A percentile compares a stretch with the other conserved stretches of the same genome.
Conservation (phyloP, 495 filamentous ascomycete genomes). For the Talaromyces thailandensis region DNA sequence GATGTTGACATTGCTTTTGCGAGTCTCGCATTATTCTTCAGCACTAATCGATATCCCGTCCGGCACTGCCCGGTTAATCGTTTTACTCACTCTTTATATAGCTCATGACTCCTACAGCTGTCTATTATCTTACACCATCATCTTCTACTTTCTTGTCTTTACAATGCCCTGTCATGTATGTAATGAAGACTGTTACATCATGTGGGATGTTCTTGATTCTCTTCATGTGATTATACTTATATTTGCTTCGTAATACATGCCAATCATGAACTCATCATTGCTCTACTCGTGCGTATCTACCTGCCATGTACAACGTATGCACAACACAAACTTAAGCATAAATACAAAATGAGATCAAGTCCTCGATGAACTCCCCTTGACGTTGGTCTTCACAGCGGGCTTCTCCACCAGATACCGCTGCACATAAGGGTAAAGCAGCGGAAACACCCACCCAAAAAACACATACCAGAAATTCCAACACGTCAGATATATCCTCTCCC, state of each 20-base stretch:
- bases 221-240: background rate
- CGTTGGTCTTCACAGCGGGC: background rate
- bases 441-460: background rate
- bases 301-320: background rate
- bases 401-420: constrained; percentile 1
- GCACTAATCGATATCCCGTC: background rate
- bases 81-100: background rate
- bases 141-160: background rate
- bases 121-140: background rate
- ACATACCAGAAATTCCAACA: background rate
- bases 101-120: background rate
- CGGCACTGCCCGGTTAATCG: background rate
- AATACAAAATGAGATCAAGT: background rate
- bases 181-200: background rate
- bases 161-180: background rate
- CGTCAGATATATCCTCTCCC: background rate
- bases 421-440: background rate
- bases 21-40: background rate
- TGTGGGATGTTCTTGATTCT: background rate
- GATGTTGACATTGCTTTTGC: background rate
- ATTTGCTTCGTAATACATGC: background rate
- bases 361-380: background rate
- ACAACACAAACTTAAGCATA: background rate
- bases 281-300: background rate
- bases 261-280: background rate